These are phyloP conservation scores for Debaryomyces singareniensis DNA, from an alignment of 1,139 yeast species.

Conservation along the genomic window DNA sequence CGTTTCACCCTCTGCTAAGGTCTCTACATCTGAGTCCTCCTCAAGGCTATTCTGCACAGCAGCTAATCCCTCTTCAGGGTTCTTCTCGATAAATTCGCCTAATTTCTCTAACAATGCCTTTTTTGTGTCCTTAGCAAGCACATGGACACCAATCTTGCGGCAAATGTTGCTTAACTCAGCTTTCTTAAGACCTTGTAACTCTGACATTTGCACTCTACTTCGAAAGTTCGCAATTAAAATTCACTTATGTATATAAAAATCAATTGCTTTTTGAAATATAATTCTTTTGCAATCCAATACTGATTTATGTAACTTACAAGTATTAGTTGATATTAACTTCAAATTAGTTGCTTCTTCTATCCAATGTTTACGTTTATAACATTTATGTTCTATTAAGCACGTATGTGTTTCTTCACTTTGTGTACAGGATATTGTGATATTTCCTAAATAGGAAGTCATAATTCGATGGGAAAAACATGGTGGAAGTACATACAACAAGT, in stretches of 20 bases:
- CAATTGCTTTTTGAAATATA: neutral
- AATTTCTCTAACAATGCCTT: constrained; percentile 37
- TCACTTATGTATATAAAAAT: neutral
- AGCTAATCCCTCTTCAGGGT: constrained; percentile 32
- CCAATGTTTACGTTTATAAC: neutral
- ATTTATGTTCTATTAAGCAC: constrained; percentile 1
- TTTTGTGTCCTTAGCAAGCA: constrained; percentile 36
- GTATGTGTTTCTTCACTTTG: neutral
- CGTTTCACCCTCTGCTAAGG: constrained; percentile 14
- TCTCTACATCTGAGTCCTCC: constrained; percentile 9
- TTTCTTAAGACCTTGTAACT: constrained; percentile 25
- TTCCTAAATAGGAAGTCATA: constrained; percentile 1
- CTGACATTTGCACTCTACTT: constrained; percentile 18
- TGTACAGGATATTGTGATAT: constrained; percentile 3
- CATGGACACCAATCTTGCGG: constrained; percentile 28
- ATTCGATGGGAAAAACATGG: neutral
- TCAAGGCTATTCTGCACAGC: constrained; percentile 17
- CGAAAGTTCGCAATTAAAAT: no score
- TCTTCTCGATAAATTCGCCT: constrained; percentile 28
- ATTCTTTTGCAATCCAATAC: neutral
- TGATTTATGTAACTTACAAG: neutral
- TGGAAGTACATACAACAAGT: neutral
- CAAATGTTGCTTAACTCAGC: constrained; percentile 34
- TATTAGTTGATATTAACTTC: neutral
- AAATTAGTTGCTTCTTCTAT: neutral